Evolutionary conservation across 805 yeast species (phyloP).

Genomic region (Zygotorulaspora chibaensis): DNA sequence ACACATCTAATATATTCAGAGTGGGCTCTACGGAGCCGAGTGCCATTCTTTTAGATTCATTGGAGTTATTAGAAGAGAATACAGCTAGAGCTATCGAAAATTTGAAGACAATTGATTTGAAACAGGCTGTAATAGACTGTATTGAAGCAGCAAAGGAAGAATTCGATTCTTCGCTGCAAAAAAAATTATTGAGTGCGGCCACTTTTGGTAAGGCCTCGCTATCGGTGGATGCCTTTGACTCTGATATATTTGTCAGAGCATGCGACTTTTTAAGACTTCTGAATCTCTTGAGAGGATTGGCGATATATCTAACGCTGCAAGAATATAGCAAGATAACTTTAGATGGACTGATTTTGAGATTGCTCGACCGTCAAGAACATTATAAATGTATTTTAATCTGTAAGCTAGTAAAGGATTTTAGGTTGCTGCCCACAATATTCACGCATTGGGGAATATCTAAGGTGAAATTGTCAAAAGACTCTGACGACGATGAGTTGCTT

Average conservation of each 20-base stretch:
- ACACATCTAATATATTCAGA: constrained; percentile 59
- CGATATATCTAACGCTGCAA: constrained; percentile 58
- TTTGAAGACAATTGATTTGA: constrained; percentile 48
- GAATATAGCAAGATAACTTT: constrained; percentile 53
- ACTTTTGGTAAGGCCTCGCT: constrained; percentile 72
- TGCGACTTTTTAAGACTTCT: constrained; percentile 61
- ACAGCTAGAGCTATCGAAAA: constrained; percentile 82
- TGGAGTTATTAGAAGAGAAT: constrained; percentile 57
- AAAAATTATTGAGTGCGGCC: constrained; percentile 72
- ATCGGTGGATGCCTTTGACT: constrained; percentile 47
- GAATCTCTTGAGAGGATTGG: constrained; percentile 65
- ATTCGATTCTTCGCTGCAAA: constrained; percentile 75
- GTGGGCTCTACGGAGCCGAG: constrained; percentile 83
- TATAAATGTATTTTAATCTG: constrained; percentile 60
- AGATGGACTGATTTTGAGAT: constrained; percentile 49
- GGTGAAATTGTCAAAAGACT: constrained; percentile 48
- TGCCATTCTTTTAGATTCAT: constrained; percentile 77
- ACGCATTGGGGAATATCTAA: constrained; percentile 78
- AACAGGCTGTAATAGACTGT: constrained; percentile 66
- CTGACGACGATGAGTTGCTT: constrained; percentile 58
- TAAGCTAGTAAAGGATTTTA: constrained; percentile 41
- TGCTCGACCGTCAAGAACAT: constrained; percentile 58
- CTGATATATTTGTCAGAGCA: constrained; percentile 58
- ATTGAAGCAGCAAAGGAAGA: constrained; percentile 74
- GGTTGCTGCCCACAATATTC: constrained; percentile 47